Conservation (phyloP, 768 basidiomycete genomes). For the Royoungia palumana region DNA sequence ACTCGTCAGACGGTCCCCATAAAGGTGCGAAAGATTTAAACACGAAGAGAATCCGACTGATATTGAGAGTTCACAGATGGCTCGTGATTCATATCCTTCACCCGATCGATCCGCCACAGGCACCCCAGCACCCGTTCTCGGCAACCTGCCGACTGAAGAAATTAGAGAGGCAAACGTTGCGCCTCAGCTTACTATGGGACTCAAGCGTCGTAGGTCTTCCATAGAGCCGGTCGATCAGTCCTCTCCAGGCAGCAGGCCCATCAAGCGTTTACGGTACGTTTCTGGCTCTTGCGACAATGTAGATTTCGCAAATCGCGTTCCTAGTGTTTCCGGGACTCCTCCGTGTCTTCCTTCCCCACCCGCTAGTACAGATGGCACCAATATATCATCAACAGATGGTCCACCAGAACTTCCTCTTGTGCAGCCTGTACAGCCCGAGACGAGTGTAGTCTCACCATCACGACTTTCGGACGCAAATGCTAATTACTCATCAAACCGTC, state of each 20-base stretch:
- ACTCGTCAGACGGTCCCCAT: no score
- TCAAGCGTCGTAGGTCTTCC: conserved; percentile 12
- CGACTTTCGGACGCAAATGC: conserved; percentile 33
- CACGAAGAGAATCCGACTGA: no score
- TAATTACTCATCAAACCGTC: conserved; percentile 20
- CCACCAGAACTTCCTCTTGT: no score
- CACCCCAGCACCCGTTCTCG: conserved; percentile 7
- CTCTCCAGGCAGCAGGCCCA: neutral
- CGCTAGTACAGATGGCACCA: neutral
- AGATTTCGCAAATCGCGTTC: no score
- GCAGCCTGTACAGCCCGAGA: no score
- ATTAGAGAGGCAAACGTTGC: conserved; percentile 7
- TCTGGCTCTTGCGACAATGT: no score
- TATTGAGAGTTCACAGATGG: neutral
- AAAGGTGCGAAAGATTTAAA: no score
- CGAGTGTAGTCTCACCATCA: neutral
- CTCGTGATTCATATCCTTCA: conserved; percentile 2
- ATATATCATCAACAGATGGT: no score
- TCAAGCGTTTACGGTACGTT: conserved; percentile 14
- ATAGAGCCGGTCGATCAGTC: neutral
- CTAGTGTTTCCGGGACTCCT: no score
- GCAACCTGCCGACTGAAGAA: conserved; percentile 4
- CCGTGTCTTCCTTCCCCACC: neutral
- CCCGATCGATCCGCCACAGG: neutral
- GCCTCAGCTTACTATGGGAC: conserved; percentile 9